Evolutionary conservation across 2,329 filamentous ascomycete species (phyloP).

Genomic region (Xenoacremonium recifei): DNA sequence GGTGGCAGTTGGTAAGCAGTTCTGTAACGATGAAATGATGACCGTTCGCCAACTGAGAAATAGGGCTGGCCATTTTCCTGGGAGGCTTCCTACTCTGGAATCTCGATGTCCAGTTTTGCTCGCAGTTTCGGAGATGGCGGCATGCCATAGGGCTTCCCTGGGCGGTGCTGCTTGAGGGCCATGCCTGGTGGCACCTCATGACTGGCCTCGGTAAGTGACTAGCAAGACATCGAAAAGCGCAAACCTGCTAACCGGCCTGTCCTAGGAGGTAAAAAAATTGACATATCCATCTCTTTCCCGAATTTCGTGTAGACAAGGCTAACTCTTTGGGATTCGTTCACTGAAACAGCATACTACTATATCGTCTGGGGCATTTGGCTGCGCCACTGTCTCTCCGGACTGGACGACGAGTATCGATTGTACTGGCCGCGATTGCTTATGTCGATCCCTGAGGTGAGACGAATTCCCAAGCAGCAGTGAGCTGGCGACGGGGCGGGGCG

Average conservation of each 20-base stretch:
- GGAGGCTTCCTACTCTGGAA: constrained; percentile 76
- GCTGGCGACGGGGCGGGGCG: not conserved
- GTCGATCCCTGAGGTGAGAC: constrained; percentile 48
- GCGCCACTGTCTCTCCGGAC: constrained; percentile 70
- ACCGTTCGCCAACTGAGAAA: not conserved
- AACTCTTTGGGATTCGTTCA: not conserved
- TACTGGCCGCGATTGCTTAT: constrained; percentile 64
- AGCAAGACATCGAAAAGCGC: no score
- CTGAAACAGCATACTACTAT: constrained; percentile 68
- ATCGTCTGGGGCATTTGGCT: constrained; percentile 84
- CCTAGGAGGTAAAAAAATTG: constrained; percentile 17
- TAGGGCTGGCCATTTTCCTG: constrained; percentile 62
- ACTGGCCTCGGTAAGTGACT: constrained; percentile 63
- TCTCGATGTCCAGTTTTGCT: constrained; percentile 76
- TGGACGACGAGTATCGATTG: constrained; percentile 69
- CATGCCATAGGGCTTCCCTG: constrained; percentile 72
- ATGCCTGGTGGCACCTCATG: constrained; percentile 70
- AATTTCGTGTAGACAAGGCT: not conserved
- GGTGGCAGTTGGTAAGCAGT: constrained; percentile 51
- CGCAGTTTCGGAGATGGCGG: constrained; percentile 62
- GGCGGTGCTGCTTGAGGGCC: constrained; percentile 66
- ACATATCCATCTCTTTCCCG: not conserved
- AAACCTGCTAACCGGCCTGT: constrained; percentile 3
- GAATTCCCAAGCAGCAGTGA: constrained; percentile 20
- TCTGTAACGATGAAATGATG: not conserved